Evolutionary conservation across 2,329 filamentous ascomycete genomes (phyloP).

Genomic region (Ascochyta rabiei): DNA sequence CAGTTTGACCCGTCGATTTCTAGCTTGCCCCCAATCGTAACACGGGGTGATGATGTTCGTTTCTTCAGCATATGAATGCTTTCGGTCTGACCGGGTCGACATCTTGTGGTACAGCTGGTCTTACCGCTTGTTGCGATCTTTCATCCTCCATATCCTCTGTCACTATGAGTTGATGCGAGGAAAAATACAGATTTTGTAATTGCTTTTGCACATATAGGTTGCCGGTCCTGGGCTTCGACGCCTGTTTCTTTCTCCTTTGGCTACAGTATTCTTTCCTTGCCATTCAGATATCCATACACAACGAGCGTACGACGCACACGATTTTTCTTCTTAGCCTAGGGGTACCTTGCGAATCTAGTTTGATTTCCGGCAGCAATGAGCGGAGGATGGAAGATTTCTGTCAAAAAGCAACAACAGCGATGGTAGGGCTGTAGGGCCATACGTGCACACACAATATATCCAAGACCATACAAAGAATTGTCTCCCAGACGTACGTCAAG

Average conservation of each 20-base stretch:
- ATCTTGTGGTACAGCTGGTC: constrained; percentile 33
- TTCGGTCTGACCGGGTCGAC: constrained; percentile 10
- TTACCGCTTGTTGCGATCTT: constrained; percentile 19
- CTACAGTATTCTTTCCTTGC: constrained; percentile 2
- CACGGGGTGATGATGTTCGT: constrained; percentile 6
- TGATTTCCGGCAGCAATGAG: not conserved
- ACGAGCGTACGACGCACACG: constrained; percentile 38
- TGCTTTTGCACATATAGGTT: constrained; percentile 21
- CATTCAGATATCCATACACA: constrained; percentile 24
- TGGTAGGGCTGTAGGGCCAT: not conserved
- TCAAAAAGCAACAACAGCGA: not conserved
- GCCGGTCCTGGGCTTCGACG: constrained; percentile 11
- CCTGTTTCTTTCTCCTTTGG: constrained; percentile 6
- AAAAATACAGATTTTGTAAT: constrained; percentile 28
- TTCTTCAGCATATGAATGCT: constrained; percentile 22
- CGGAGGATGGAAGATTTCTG: not conserved
- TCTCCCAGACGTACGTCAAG: not conserved
- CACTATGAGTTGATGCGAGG: not conserved
- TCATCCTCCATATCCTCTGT: constrained; percentile 15
- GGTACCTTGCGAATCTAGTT: not conserved
- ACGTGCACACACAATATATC: not conserved
- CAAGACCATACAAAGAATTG: not conserved
- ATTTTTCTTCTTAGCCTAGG: constrained; percentile 17
- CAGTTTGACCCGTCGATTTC: constrained; percentile 24
- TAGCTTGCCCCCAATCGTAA: not conserved